Conservation (phyloP, 1,284 basidiomycete species). For the Rhodotorula sp. region DNA sequence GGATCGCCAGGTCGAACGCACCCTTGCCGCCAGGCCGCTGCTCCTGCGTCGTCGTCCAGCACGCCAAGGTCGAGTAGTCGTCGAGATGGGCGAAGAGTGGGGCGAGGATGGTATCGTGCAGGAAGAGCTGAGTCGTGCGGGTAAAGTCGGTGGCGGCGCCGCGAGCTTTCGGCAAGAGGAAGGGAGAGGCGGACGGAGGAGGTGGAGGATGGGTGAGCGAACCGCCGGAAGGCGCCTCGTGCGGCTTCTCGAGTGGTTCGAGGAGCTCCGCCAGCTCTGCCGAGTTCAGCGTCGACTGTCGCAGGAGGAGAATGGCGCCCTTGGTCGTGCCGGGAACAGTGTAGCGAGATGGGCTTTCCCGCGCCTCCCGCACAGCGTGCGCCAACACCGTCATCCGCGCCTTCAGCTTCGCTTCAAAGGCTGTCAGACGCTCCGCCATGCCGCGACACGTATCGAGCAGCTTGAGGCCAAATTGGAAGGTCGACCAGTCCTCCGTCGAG, state of each 20-base stretch:
- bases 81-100: slow-evolving; percentile 76
- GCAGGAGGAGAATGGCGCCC: slow-evolving; percentile 69
- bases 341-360: slow-evolving; percentile 59
- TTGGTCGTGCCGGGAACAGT: slow-evolving; percentile 63
- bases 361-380: slow-evolving; percentile 59
- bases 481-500: slow-evolving; percentile 76
- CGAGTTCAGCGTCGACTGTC: slow-evolving; percentile 78
- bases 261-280: slow-evolving; percentile 68
- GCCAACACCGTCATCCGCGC: slow-evolving; percentile 61
- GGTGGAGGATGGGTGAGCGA: slow-evolving; percentile 41
- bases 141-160: slow-evolving; percentile 67
- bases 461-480: slow-evolving; percentile 78
- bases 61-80: slow-evolving; percentile 65
- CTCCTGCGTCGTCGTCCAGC: slow-evolving; percentile 60
- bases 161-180: slow-evolving; percentile 62
- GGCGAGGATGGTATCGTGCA: slow-evolving; percentile 78
- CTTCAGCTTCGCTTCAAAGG: slow-evolving; percentile 69
- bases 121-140: slow-evolving; percentile 67
- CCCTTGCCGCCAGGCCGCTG: slow-evolving; percentile 46
- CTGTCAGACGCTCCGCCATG: slow-evolving; percentile 63
- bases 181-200: slow-evolving; percentile 38
- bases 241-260: slow-evolving; percentile 48
- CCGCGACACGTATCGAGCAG: slow-evolving; percentile 72
- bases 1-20: slow-evolving; percentile 71
- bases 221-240: slow-evolving; percentile 29